These are phyloP conservation scores for Gracilaria caudata DNA, from an alignment of 23 red algal species.

Conservation along the genomic window DNA sequence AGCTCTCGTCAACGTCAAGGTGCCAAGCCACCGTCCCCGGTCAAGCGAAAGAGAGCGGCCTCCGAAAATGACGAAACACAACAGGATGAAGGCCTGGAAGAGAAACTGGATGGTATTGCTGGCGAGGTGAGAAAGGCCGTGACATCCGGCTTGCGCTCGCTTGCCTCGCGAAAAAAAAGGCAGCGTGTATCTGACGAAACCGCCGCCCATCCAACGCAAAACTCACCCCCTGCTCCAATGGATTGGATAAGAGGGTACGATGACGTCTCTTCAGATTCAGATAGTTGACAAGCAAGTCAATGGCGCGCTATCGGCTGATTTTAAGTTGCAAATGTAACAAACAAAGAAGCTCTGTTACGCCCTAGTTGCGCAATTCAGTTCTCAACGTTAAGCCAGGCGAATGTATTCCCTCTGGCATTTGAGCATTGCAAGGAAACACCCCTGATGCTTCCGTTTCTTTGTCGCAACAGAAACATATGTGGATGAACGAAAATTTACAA, in stretches of 20 bases:
- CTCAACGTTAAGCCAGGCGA: too few species aligned
- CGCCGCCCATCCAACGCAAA: background rate
- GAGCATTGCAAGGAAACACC: too few species aligned
- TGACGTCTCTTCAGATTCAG: constrained; percentile 3
- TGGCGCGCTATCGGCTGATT: too few species aligned
- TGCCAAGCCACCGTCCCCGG: background rate
- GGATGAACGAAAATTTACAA: too few species aligned
- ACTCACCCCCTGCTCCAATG: constrained; percentile 9
- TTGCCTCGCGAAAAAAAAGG: constrained; percentile 2
- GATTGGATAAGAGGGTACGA: constrained; percentile 18
- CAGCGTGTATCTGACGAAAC: background rate
- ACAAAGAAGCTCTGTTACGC: too few species aligned
- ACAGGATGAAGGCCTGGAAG: background rate
- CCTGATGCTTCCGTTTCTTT: too few species aligned
- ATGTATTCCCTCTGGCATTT: too few species aligned
- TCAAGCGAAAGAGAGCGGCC: background rate
- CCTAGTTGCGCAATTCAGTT: too few species aligned
- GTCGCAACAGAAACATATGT: too few species aligned
- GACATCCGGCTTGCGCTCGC: constrained; percentile 4
- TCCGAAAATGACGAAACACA: background rate
- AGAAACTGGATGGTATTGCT: background rate
- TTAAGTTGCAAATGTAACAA: too few species aligned
- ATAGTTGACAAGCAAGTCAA: too few species aligned
- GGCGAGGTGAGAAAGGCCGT: constrained; percentile 17
- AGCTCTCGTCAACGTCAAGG: background rate